Evolutionary conservation across 495 filamentous ascomycete genomes (phyloP), one percentile per base, ranked within the genome.

Genomic region (Pyronema domesticum): DNA sequence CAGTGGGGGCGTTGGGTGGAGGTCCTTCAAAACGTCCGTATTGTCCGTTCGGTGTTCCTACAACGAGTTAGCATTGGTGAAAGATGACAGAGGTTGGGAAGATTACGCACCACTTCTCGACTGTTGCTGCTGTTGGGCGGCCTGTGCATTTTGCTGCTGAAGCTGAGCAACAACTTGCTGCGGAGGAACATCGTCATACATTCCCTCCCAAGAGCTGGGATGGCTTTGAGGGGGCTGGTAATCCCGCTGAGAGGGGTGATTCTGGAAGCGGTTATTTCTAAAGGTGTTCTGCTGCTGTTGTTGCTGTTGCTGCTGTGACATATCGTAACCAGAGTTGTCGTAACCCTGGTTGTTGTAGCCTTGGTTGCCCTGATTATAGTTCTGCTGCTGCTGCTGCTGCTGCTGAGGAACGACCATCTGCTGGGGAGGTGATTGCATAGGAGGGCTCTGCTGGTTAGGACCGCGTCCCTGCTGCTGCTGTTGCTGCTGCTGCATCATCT

Each of bases 161-260:
- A 53, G 13, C 37, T 53, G 50, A n/a, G 19, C 17, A 9, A 53
- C 37, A 7, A 53, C 50, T n/a, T 75, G 73, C 53, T 77, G 75
- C 13, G 76, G 87, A 18, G 93, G 93, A 1, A 94, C 87, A 66
- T 95, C 91, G 66, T 98, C 91, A 67, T 98, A 98, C 91, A 98
- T 98, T 53, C 91, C 91, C 68, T 98, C 91, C 89, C 91, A 96
- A 18, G 82, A 86, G 13, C 55, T 59, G 34, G 63, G 62, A 15
- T 62, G 58, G 23, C 47, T 50, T 14, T 65, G 63, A 15, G 63
- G 63, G 1, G 62, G 62, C n/a, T 66, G 63, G 13, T 62, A 66
- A 55, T 66, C 63, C 17, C 63, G 51, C 55, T 66, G 63, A 30
- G 61, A 64, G 36, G 63, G 63, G 37, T 65, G 59, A 14, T 57